These are phyloP conservation scores for Cercospora zeina DNA, from an alignment of 2,329 filamentous ascomycete genomes.

Conservation along the genomic window DNA sequence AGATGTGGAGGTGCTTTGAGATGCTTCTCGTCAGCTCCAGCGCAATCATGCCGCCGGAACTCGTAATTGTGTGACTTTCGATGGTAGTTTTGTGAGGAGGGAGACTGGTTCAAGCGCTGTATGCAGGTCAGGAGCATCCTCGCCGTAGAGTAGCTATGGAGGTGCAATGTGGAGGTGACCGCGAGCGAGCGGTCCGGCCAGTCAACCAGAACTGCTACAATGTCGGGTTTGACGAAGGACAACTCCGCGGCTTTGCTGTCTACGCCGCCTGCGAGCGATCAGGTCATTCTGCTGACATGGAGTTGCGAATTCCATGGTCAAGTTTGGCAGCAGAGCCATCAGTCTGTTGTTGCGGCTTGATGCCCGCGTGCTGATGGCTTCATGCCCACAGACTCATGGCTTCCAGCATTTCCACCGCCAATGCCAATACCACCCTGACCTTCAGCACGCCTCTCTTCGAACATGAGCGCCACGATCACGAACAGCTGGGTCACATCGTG, in stretches of 20 bases:
- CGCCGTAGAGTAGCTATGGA: background rate
- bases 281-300: background rate
- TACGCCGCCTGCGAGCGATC: background rate
- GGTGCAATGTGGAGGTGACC: background rate
- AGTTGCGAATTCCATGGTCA: background rate
- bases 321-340: background rate
- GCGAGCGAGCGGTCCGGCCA: background rate
- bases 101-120: background rate
- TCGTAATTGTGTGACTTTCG: background rate
- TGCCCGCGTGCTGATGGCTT: background rate
- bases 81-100: background rate
- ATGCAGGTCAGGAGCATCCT: background rate
- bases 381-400: background rate
- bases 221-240: too few relatives aligned
- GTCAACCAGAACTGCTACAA: too few relatives aligned
- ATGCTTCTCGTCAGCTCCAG: background rate
- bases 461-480: background rate
- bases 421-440: background rate
- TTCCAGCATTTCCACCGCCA: background rate
- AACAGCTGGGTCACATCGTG: background rate
- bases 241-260: background rate
- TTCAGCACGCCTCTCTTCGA: background rate
- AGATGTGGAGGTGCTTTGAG: background rate
- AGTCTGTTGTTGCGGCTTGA: background rate
- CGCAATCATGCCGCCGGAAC: background rate